Evolutionary conservation across 1,284 basidiomycete species (phyloP).

Genomic region (Rhodotorula sp.): DNA sequence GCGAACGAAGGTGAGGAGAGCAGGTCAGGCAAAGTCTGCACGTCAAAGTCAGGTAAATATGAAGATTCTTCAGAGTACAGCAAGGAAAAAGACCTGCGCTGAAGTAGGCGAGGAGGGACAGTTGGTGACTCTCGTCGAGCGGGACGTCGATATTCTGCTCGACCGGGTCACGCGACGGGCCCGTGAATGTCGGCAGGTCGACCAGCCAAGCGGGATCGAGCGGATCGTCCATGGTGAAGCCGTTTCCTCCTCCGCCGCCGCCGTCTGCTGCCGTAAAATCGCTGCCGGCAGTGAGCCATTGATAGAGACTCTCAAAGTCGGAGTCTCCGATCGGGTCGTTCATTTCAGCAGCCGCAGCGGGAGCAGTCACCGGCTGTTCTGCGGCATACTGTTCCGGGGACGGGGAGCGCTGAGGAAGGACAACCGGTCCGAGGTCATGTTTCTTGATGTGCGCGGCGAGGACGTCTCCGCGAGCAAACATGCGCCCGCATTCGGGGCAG

Average conservation of each 20-base stretch:
- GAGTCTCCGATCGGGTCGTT: background rate
- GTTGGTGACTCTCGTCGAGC: background rate
- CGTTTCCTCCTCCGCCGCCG: background rate
- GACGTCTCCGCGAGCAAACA: background rate
- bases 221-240: background rate
- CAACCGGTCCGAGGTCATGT: background rate
- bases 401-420: background rate
- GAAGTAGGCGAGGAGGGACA: background rate
- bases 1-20: background rate
- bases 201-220: background rate
- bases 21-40: background rate
- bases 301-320: background rate
- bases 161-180: background rate
- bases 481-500: conserved; percentile 4
- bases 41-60: background rate
- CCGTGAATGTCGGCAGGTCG: background rate
- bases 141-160: background rate
- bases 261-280: background rate
- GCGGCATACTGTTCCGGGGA: too few species aligned
- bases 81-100: background rate
- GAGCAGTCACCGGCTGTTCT: too few species aligned
- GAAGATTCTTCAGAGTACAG: background rate
- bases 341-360: too few species aligned
- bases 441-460: conserved; percentile 1
- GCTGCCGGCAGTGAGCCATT: background rate